Conservation (phyloP, 192 early-diverging fungal genomes). For the Obelidium mucronatum region DNA sequence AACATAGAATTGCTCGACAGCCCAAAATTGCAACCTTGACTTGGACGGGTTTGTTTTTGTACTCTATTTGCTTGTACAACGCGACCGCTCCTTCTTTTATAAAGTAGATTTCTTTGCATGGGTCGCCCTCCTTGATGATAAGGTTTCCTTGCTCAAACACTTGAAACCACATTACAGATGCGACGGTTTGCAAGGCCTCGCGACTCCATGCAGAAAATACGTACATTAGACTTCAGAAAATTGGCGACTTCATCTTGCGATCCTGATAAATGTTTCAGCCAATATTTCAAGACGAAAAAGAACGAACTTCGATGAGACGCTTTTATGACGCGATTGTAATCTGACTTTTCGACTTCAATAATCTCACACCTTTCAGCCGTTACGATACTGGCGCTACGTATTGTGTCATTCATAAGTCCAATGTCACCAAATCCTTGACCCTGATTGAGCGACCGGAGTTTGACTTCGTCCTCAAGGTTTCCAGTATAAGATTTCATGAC, state of each 20-base stretch:
- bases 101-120: constrained; percentile 28
- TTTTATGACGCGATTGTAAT: constrained; percentile 28
- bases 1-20: background rate
- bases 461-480: background rate
- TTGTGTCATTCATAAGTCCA: constrained; percentile 15
- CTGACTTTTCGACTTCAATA: constrained; percentile 25
- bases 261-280: background rate
- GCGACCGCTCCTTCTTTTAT: constrained; percentile 20
- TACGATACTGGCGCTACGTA: constrained; percentile 8
- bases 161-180: constrained; percentile 24
- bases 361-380: constrained; percentile 16
- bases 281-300: background rate
- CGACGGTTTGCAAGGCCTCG: constrained; percentile 6
- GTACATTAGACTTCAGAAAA: constrained; percentile 6
- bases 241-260: constrained; percentile 24
- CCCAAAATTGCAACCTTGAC: constrained; percentile 29
- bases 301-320: constrained; percentile 24
- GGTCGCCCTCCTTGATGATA: constrained; percentile 25
- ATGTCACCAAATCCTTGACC: constrained; percentile 28
- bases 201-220: constrained; percentile 14
- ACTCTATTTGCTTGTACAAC: constrained; percentile 9
- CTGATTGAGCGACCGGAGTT: constrained; percentile 2
- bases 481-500: constrained; percentile 23
- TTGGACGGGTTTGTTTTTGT: background rate
- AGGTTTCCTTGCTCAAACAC: background rate